Percentiles rank a stretch among this genome's conserved stretches.
Evolutionary conservation across 192 early-diverging fungal genomes (phyloP).

Genomic region (Physocladia obscura): DNA sequence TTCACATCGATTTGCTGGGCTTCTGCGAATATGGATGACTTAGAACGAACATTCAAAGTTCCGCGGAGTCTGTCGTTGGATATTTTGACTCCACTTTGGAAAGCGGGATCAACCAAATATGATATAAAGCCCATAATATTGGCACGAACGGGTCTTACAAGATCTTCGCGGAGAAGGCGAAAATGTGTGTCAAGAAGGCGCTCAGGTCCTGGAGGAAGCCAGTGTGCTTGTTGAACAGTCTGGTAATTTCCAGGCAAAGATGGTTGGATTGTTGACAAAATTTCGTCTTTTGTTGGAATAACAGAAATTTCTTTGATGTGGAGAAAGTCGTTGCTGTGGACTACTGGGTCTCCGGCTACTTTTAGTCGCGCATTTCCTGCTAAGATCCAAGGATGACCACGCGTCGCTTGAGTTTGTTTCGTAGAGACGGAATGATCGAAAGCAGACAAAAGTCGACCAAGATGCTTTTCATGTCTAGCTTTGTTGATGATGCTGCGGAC

Average conservation of each 20-base stretch:
- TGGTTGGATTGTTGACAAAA: conserved; percentile 34
- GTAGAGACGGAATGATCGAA: neutral
- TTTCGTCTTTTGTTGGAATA: conserved; percentile 57
- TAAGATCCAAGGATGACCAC: neutral
- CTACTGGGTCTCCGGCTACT: neutral
- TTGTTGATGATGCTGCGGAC: conserved; percentile 15
- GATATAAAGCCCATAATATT: conserved; percentile 47
- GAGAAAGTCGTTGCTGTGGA: conserved; percentile 55
- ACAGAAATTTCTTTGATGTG: conserved; percentile 49
- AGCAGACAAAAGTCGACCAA: neutral
- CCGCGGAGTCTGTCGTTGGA: neutral
- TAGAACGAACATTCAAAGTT: neutral
- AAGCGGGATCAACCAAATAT: neutral
- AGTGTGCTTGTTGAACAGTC: conserved; percentile 44
- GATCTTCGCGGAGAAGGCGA: conserved; percentile 60
- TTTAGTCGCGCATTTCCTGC: conserved; percentile 5
- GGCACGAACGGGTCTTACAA: conserved; percentile 42
- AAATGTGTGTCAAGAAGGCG: conserved; percentile 60
- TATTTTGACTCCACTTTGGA: neutral
- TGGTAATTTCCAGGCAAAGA: conserved; percentile 51
- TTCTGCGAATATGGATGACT: neutral
- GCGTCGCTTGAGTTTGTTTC: neutral
- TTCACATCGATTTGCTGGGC: conserved; percentile 11
- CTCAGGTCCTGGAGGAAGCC: conserved; percentile 42
- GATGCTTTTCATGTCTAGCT: neutral